Conservation (phyloP, 306 rosid genomes). For the Hippophae gyantsensis region DNA sequence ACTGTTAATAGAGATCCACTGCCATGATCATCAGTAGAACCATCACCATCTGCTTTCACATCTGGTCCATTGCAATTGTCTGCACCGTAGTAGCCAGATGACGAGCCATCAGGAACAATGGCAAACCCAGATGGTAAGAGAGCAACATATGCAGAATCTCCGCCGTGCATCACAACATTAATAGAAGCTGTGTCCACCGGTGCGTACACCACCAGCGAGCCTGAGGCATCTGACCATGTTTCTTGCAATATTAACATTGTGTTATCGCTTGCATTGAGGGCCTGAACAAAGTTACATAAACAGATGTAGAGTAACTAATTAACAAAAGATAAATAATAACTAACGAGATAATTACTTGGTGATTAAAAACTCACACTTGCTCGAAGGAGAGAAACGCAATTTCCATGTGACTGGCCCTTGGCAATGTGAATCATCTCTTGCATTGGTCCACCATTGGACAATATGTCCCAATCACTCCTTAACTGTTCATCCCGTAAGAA, state of each 20-base stretch:
- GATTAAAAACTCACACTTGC: conserved; percentile 38
- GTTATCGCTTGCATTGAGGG: conserved; percentile 29
- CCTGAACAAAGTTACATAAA: conserved; percentile 25
- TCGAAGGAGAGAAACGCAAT: conserved; percentile 58
- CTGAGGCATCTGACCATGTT: conserved; percentile 53
- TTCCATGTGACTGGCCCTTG: conserved; percentile 47
- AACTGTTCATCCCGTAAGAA: conserved; percentile 44
- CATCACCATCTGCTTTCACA: conserved; percentile 15
- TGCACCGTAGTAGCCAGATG: conserved; percentile 2
- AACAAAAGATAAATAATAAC: background rate
- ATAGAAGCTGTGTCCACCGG: conserved; percentile 48
- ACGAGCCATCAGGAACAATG: conserved; percentile 42
- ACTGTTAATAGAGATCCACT: conserved; percentile 56
- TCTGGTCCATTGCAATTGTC: conserved; percentile 10
- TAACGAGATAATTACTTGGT: background rate
- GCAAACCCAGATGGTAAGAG: conserved; percentile 74
- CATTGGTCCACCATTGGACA: conserved; percentile 41
- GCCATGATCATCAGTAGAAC: background rate
- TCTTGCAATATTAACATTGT: conserved; percentile 62
- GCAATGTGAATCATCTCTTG: conserved; percentile 48
- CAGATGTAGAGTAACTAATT: background rate
- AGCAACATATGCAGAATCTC: conserved; percentile 52
- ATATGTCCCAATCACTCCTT: conserved; percentile 66
- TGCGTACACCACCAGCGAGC: conserved; percentile 64
- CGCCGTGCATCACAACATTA: conserved; percentile 43